Conservation (phyloP, 2,329 filamentous ascomycete species). For the Rhynchosporium agropyri region DNA sequence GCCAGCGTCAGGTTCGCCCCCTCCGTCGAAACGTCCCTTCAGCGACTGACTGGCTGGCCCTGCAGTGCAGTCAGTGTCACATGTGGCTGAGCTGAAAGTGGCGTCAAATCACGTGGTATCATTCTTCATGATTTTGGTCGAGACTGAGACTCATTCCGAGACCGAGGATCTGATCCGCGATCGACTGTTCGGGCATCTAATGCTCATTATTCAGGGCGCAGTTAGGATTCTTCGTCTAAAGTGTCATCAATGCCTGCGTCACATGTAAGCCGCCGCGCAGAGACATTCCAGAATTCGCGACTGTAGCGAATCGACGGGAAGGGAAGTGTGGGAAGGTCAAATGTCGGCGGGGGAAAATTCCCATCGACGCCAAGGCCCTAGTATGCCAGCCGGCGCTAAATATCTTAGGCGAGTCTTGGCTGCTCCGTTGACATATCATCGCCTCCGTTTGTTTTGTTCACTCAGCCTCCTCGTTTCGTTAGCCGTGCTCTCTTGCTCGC, state of each 20-base stretch:
- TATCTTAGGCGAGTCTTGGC: background rate
- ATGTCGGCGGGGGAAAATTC: slow-evolving; percentile 2
- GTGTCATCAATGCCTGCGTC: background rate
- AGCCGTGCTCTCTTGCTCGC: background rate
- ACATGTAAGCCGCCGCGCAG: background rate
- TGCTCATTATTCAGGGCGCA: background rate
- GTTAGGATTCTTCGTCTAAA: background rate
- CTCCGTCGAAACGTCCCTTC: background rate
- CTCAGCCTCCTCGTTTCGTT: background rate
- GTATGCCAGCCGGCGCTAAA: slow-evolving; percentile 14
- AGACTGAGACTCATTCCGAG: background rate
- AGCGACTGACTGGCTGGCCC: no score
- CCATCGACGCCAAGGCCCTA: slow-evolving; percentile 10
- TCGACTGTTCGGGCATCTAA: no score
- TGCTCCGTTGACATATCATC: background rate
- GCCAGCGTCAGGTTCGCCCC: slow-evolving; percentile 6
- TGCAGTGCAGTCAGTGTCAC: background rate
- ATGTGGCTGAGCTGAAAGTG: slow-evolving; percentile 5
- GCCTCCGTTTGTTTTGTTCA: slow-evolving; percentile 4
- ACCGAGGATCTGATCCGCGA: background rate
- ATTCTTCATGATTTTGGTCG: background rate
- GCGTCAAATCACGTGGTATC: background rate
- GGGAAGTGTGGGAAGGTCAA: background rate
- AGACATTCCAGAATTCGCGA: background rate
- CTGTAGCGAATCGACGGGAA: background rate